phyloP scores from a whole-genome alignment of 257 asterid genomes.

The Nicotiana tabacum region DNA sequence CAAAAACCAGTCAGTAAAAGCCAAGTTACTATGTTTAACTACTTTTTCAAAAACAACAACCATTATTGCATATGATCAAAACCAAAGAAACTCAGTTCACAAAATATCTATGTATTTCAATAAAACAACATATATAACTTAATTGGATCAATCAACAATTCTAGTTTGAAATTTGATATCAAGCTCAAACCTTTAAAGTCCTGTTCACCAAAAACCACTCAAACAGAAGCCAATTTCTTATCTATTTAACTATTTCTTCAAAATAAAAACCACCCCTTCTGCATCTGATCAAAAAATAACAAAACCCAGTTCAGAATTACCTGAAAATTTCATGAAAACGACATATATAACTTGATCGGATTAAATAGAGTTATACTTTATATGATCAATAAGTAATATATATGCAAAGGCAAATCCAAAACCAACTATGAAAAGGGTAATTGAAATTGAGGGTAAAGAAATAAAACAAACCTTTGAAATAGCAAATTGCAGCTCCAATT shows the following conservation, averaged over 20 bases:
- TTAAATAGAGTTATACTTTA: background rate
- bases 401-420: background rate
- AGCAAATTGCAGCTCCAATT: background rate
- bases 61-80: background rate
- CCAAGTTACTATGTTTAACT: background rate
- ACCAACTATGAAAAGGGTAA: background rate
- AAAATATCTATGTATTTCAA: background rate
- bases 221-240: background rate
- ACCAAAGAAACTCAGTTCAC: background rate
- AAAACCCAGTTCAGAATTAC: background rate
- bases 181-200: background rate
- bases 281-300: background rate
- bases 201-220: background rate
- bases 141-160: background rate
- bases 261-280: background rate
- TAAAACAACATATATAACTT: background rate
- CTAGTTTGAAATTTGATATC: background rate
- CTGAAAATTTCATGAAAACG: background rate
- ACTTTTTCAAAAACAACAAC: background rate
- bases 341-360: background rate
- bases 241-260: background rate
- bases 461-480: background rate
- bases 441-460: background rate
- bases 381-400: background rate
- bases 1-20: background rate